Evolutionary conservation across 2,329 filamentous ascomycete species (phyloP).

Genomic region (Aspergillus brunneoviolaceus): DNA sequence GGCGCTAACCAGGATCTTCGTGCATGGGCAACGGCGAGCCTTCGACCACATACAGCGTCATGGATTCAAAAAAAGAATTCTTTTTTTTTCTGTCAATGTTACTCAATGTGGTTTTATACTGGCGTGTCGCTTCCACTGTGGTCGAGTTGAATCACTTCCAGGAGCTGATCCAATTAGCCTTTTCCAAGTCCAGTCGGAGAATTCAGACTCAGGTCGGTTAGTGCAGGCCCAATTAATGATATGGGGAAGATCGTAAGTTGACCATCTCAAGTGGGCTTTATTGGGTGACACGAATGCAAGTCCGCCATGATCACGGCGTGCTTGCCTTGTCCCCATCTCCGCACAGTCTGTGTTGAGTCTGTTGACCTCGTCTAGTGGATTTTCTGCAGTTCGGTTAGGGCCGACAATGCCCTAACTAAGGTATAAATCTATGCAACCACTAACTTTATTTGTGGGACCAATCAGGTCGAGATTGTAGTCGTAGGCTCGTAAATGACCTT

Average conservation of each 20-base stretch:
- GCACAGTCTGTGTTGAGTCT: too few relatives aligned
- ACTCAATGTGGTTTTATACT: background rate
- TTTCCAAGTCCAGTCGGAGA: background rate
- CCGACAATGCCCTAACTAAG: background rate
- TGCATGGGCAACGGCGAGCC: slow-evolving; percentile 27
- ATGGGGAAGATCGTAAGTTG: slow-evolving; percentile 16
- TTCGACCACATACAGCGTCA: background rate
- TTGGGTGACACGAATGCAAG: background rate
- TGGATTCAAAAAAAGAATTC: too few relatives aligned
- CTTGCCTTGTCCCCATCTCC: too few relatives aligned
- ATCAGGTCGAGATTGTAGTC: background rate
- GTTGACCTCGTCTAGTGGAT: too few relatives aligned
- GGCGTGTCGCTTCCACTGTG: too few relatives aligned
- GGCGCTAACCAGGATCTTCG: slow-evolving; percentile 40
- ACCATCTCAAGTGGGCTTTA: background rate
- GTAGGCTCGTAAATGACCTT: background rate
- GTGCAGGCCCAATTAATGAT: slow-evolving; percentile 5
- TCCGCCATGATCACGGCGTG: too few relatives aligned
- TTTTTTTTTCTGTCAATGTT: too few relatives aligned
- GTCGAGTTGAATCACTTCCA: too few relatives aligned
- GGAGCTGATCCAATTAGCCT: too few relatives aligned
- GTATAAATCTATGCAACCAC: background rate
- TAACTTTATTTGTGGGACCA: background rate
- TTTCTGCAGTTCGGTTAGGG: background rate
- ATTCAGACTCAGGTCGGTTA: background rate